phyloP scores from a whole-genome alignment of 495 filamentous ascomycete species.

The Podospora pseudopauciseta region DNA sequence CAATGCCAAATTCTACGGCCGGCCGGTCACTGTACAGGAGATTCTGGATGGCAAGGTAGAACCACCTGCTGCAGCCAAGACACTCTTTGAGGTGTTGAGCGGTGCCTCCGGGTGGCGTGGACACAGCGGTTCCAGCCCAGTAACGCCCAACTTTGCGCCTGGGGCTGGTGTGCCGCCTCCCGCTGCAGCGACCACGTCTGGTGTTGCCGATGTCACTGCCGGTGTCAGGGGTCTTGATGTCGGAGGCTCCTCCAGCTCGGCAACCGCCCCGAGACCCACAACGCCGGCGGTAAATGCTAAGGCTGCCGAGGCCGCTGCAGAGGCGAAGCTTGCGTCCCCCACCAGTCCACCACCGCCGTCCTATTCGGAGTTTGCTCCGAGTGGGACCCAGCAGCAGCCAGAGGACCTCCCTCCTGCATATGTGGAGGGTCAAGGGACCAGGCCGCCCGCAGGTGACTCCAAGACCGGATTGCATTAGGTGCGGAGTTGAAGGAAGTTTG shows the following conservation, averaged over 20 bases:
- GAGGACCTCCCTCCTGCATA: constrained; percentile 30
- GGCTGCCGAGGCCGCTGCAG: constrained; percentile 29
- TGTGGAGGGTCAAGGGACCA: constrained; percentile 17
- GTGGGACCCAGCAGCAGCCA: neutral
- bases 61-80: constrained; percentile 21
- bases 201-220: neutral
- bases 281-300: constrained; percentile 19
- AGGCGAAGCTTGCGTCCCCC: constrained; percentile 7
- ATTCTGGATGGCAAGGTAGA: constrained; percentile 65
- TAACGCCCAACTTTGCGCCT: neutral
- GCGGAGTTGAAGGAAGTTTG: neutral
- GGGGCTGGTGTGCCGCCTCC: constrained; percentile 3
- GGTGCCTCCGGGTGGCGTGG: constrained; percentile 29
- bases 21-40: constrained; percentile 56
- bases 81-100: constrained; percentile 27
- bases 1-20: constrained; percentile 72
- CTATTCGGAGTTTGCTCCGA: constrained; percentile 11
- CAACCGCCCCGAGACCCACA: constrained; percentile 5
- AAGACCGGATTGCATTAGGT: constrained; percentile 22
- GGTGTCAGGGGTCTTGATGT: constrained; percentile 10
- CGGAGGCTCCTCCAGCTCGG: constrained; percentile 1
- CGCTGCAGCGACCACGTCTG: neutral
- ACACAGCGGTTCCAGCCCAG: constrained; percentile 9
- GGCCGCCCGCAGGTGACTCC: constrained; percentile 10
- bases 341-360: constrained; percentile 13